Base-by-base conservation (phyloP, 306 rosid species). In the Albizia julibrissin region DNA sequence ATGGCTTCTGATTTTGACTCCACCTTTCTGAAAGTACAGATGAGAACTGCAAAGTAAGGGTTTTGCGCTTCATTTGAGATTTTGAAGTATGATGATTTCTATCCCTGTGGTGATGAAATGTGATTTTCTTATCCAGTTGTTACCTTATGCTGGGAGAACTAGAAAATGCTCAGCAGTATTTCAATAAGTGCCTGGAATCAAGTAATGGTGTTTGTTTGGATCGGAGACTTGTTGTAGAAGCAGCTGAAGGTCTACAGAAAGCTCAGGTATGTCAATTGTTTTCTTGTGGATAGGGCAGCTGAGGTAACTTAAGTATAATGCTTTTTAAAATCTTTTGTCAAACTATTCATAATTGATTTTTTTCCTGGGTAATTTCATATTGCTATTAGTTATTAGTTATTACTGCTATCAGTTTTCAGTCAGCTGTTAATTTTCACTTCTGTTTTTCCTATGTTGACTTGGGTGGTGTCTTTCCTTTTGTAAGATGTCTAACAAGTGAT, bases 121-220 rank as follows among this genome's bases (percentile, higher is more conserved):
- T 80, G 70, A 52, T 81, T 88, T 70, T 68, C 77, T 78, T 86
- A 73, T 31, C 54, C 87, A 95, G 99, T 54, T 93, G 94, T 73
- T 90, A 92, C 87, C 99, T 95, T 92, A 85, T 88, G 87, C 93
- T 95, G 5, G 99, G 99, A 76, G 97, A 91, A 76, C 77, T 88
- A 50, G 96, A 92, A 70, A 83, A 84, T 85, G 96, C 97, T 67
- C 66, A 56, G 85, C 85, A 67, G 69, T 85, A 68, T 85, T 93
- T 85, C 56, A 92, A 50, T 43, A 88, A 85, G 88, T 92, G 92
- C 86, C 67, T 90, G 85, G 96, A 91, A 80, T 86, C 91, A 3
- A 85, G 81, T 68, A 85, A 78, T 62, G 89, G 72, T 85, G 88
- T 93, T 59, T 91, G 97, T 91, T 92, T 95, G 92, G 99, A 93